Base-by-base conservation (phyloP, 192 early-diverging fungal species). In the Glomus cerebriforme region DNA sequence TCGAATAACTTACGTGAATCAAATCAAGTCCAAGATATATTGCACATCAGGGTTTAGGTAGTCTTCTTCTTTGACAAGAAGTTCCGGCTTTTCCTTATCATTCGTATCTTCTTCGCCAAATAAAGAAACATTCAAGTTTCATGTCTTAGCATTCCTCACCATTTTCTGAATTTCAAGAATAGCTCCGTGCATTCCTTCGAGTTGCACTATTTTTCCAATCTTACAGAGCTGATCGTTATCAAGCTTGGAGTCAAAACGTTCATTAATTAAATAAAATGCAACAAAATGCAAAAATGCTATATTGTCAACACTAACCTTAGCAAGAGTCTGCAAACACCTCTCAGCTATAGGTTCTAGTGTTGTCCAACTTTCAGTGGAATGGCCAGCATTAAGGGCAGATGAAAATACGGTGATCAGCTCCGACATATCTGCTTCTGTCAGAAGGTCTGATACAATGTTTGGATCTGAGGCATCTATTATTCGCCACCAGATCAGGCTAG, bases 381-480 rank as follows among this genome's bases (percentile, higher is more conserved):
- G 17, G 32, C 75, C 75, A n/a, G 24, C 26, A 64, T 34, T 59
- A 63, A 26, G 5, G 34, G 34, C 34, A 35, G 34, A 35, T 35
- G 34, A 3, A 35, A 35, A 35, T 35, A 35, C 5, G 34, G 34
- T 35, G 5, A 35, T 5, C 34, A 35, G 34, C 1, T 35, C 34
- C 5, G 34, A 35, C 5, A 35, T 35, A 35, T 35, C 34, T 35
- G 34, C 34, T 35, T 35, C 34, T 3, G 34, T 35, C 5, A 35
- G 34, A 35, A 35, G 34, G 5, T 35, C 5, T 35, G 34, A 35
- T 43, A 32, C 29, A 9, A 69, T 64, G 15, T 59, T 64, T 39
- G 59, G 60, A 59, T 77, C 63, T 3, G 75, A 77, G 34, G 60
- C 75, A 77, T 75, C 74, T 32, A 75, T 63, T 34, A 75, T 75